These are phyloP conservation scores for Trichophyton simii DNA, from an alignment of 2,329 filamentous ascomycete species.

Conservation along the genomic window DNA sequence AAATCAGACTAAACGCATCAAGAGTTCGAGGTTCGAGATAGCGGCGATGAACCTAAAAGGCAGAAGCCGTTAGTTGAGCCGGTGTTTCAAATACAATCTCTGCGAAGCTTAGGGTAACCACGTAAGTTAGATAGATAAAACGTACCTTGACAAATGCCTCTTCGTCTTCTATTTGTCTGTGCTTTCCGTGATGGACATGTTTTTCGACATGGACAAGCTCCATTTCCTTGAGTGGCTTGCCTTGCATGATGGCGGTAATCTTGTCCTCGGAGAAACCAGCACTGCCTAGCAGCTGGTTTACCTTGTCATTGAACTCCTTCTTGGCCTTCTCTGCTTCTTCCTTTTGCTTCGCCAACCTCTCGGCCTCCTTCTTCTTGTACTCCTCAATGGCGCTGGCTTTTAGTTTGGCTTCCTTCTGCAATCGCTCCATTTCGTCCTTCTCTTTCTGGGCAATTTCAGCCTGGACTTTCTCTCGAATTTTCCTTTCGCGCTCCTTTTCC, in stretches of 20 bases:
- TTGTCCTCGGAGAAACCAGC: slow-evolving; percentile 29
- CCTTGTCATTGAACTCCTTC: slow-evolving; percentile 35
- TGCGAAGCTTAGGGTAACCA: not conserved
- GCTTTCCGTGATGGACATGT: not conserved
- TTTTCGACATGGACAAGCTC: not conserved
- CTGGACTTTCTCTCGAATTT: slow-evolving; percentile 27
- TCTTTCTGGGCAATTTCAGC: slow-evolving; percentile 20
- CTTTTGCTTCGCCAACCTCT: slow-evolving; percentile 37
- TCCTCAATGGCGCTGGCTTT: slow-evolving; percentile 41
- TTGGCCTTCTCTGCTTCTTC: slow-evolving; percentile 40
- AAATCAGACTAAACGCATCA: slow-evolving; percentile 34
- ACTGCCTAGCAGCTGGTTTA: slow-evolving; percentile 27
- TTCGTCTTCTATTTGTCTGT: slow-evolving; percentile 13
- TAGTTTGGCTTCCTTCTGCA: slow-evolving; percentile 27
- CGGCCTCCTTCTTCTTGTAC: slow-evolving; percentile 40
- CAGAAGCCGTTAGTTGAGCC: not conserved
- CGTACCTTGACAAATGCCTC: slow-evolving; percentile 13
- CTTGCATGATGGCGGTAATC: slow-evolving; percentile 29
- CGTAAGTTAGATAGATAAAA: not conserved
- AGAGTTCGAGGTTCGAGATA: slow-evolving; percentile 36
- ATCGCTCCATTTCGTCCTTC: slow-evolving; percentile 25
- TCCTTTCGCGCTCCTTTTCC: slow-evolving; percentile 39
- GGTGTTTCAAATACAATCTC: not conserved
- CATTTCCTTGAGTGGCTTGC: slow-evolving; percentile 9
- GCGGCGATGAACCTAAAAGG: slow-evolving; percentile 31